Percentiles rank a stretch among this genome's conserved stretches.
These are phyloP conservation scores for Phytophthora parvispora DNA, from an alignment of 352 stramenopile genomes.

Conservation along the genomic window DNA sequence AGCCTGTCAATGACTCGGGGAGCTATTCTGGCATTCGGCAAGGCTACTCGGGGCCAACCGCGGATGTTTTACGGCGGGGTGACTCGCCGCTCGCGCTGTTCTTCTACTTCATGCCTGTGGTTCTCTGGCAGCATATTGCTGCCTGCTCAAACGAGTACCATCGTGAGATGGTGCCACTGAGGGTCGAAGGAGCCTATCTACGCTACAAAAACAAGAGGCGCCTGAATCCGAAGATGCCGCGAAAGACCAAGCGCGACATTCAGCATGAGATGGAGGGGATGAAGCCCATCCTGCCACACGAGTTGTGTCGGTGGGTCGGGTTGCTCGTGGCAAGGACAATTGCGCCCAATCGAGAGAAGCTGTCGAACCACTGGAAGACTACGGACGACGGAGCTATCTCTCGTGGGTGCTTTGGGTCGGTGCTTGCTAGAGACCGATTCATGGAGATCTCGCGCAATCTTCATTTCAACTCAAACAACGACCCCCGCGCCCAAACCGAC, in stretches of 20 bases:
- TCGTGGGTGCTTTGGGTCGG: background rate
- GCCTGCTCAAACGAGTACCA: background rate
- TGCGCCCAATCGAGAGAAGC: background rate
- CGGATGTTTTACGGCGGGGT: background rate
- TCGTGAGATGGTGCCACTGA: background rate
- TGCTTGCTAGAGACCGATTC: background rate
- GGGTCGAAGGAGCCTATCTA: background rate
- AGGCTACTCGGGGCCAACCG: slow-evolving; percentile 2
- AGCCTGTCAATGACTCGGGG: background rate
- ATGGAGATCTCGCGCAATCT: background rate
- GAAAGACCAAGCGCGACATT: background rate
- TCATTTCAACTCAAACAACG: background rate
- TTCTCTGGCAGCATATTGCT: background rate
- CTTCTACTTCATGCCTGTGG: background rate
- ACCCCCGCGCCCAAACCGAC: background rate
- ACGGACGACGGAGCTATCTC: background rate
- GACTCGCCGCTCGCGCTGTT: background rate
- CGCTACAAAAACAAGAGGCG: background rate
- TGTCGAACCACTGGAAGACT: background rate
- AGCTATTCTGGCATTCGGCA: slow-evolving; percentile 7
- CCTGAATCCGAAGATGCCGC: background rate
- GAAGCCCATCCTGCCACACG: background rate
- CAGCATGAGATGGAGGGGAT: background rate
- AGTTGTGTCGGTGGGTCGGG: background rate
- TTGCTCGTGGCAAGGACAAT: background rate